These are phyloP conservation scores for Halophytophthora polymorphica DNA, from an alignment of 352 stramenopile species.

Conservation along the genomic window DNA sequence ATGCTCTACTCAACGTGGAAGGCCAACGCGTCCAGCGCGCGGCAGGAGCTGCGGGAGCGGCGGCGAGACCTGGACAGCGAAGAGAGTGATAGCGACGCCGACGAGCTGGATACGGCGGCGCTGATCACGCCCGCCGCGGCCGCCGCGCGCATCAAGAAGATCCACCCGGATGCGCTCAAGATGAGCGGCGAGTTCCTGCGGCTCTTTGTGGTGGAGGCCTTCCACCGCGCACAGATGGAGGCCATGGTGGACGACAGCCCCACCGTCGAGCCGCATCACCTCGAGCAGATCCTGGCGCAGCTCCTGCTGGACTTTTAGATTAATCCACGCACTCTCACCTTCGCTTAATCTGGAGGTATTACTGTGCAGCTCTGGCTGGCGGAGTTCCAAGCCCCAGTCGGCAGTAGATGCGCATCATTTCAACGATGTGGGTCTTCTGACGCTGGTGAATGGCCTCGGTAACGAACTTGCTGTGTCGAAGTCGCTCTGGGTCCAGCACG, in stretches of 20 bases:
- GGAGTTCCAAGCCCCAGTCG: conserved; percentile 2
- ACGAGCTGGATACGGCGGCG: conserved; percentile 39
- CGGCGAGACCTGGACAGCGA: conserved; percentile 17
- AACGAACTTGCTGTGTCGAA: conserved; percentile 53
- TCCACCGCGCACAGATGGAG: conserved; percentile 81
- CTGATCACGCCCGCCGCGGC: conserved; percentile 21
- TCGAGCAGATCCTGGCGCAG: conserved; percentile 81
- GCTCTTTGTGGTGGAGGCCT: conserved; percentile 72
- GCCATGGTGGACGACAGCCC: conserved; percentile 83
- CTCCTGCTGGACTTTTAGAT: conserved; percentile 76
- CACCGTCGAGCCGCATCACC: conserved; percentile 64
- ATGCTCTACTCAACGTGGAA: conserved; percentile 68
- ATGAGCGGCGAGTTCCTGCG: conserved; percentile 72
- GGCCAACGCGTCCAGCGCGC: conserved; percentile 21
- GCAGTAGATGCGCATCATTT: conserved; percentile 21
- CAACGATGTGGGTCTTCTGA: conserved; percentile 29
- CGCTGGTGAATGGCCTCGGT: conserved; percentile 38
- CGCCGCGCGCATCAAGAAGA: conserved; percentile 56
- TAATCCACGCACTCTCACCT: not conserved
- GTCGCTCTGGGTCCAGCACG: conserved; percentile 33
- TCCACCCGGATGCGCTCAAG: conserved; percentile 69
- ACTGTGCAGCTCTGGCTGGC: conserved; percentile 2
- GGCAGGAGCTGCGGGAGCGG: conserved; percentile 1
- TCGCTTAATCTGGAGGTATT: not conserved
- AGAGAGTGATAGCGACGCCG: conserved; percentile 35